Evolutionary conservation across 805 yeast species (phyloP).

Genomic region (Tetrapisispora iriomotensis): DNA sequence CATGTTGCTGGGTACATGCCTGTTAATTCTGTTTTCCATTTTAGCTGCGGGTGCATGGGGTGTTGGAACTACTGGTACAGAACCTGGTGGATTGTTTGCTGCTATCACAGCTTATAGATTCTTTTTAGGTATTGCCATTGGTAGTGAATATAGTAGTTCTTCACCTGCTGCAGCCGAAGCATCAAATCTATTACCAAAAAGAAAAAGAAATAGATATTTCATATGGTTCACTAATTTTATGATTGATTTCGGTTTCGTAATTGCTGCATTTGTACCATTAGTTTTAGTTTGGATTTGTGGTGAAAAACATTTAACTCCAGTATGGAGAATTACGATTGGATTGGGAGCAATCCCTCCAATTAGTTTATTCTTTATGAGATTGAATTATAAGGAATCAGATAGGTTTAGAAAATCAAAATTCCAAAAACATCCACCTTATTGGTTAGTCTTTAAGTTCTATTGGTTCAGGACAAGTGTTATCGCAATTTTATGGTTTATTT

Average conservation of each 20-base stretch:
- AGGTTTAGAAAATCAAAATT: conserved; percentile 63
- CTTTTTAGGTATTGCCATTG: conserved; percentile 84
- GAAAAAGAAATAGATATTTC: conserved; percentile 81
- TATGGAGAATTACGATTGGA: conserved; percentile 89
- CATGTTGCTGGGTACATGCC: conserved; percentile 67
- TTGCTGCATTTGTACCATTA: conserved; percentile 76
- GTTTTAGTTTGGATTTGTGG: conserved; percentile 78
- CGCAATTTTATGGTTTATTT: conserved; percentile 79
- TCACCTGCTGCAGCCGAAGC: conserved; percentile 93
- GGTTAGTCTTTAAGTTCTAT: conserved; percentile 64
- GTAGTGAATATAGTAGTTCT: conserved; percentile 92
- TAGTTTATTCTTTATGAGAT: conserved; percentile 64
- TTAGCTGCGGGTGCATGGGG: conserved; percentile 88
- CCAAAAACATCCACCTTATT: conserved; percentile 56
- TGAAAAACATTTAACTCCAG: conserved; percentile 57
- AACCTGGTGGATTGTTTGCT: conserved; percentile 60
- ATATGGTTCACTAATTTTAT: conserved; percentile 79
- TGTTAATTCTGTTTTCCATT: conserved; percentile 69
- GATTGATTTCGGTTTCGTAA: conserved; percentile 83
- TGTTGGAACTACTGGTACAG: conserved; percentile 40
- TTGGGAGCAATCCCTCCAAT: conserved; percentile 85
- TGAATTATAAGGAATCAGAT: conserved; percentile 64
- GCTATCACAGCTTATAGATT: conserved; percentile 79
- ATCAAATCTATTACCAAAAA: conserved; percentile 65
- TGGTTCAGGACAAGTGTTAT: conserved; percentile 70